Conservation (phyloP, 164 flowering plant genomes). For the Magnolia changhungtana region DNA sequence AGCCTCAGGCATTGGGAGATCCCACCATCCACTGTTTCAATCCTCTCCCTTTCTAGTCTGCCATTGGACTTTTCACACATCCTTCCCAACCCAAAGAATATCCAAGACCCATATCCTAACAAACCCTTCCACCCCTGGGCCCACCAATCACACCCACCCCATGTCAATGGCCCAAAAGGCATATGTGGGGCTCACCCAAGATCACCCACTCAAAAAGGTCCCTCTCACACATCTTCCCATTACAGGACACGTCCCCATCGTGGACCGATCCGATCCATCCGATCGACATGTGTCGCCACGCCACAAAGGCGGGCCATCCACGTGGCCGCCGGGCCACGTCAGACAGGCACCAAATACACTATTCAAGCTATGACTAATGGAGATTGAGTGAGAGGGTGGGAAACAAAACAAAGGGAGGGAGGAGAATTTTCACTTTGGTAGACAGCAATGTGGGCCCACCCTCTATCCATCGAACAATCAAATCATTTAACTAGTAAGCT, state of each 20-base stretch:
- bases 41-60: not conserved
- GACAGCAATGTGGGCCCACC: not conserved
- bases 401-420: not conserved
- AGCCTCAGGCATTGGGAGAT: not conserved
- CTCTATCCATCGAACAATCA: slow-evolving; percentile 2
- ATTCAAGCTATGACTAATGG: not conserved
- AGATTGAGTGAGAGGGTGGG: slow-evolving; percentile 2
- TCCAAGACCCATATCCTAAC: not conserved
- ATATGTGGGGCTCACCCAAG: no score
- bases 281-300: not conserved
- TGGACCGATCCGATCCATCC: not conserved
- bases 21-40: not conserved
- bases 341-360: not conserved
- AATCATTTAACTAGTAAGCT: slow-evolving; percentile 1
- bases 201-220: not conserved
- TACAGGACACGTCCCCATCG: not conserved
- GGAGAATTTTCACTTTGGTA: not conserved
- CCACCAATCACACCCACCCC: not conserved
- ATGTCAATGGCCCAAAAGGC: not conserved
- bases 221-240: not conserved
- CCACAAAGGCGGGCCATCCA: not conserved
- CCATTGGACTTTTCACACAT: not conserved
- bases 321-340: not conserved
- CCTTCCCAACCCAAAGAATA: not conserved
- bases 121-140: not conserved